Base-by-base conservation (phyloP, 108 stramenopile genomes). In the Nitzschia sp. region DNA sequence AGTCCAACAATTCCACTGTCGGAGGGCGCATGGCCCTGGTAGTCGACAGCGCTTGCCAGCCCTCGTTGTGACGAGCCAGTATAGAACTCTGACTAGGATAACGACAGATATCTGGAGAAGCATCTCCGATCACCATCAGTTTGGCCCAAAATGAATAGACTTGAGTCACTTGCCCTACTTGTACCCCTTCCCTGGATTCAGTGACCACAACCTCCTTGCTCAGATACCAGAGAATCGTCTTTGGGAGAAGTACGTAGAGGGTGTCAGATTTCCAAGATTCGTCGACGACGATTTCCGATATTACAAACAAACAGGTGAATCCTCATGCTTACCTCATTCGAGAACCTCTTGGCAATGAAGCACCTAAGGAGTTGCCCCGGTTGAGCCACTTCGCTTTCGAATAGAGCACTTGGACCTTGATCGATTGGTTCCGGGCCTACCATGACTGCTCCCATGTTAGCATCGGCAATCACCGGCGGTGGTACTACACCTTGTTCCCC, bases 181-280 rank as follows among this genome's bases (percentile, higher is more conserved):
- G 11, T 41, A 19, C 45, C 22, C 33, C 73, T 4, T 8, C 58
- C 8, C 55, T 28, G 36, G 52, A 29, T 13, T 61, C 66, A 8
- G 46, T 29, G 15, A 73, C 60, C 58, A 75, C 61, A 0, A 89
- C 77, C 71, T 92, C 91, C 63, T 92, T 92, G 72, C 85, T 82
- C 81, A 89, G 80, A 63, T 92, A 92, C 91, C 91, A 92, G 8
- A 90, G 58, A 45, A 90, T 66, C 26, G 85, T 84, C 81, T 88
- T 56, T 2, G 9, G 34, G 23, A 22, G 30, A 15, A 65, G 27
- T 23, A 30, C 25, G 21, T 0, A 53, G 19, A n/a, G n/a, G n/a
- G n/a, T n/a, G n/a, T n/a, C n/a, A n/a, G n/a, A n/a, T n/a, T n/a
- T n/a, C n/a, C n/a, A n/a, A n/a, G n/a, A n/a, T n/a, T n/a, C n/a